Evolutionary conservation across 1,284 basidiomycete species (phyloP).

Genomic region (Leccinum subrobustum): DNA sequence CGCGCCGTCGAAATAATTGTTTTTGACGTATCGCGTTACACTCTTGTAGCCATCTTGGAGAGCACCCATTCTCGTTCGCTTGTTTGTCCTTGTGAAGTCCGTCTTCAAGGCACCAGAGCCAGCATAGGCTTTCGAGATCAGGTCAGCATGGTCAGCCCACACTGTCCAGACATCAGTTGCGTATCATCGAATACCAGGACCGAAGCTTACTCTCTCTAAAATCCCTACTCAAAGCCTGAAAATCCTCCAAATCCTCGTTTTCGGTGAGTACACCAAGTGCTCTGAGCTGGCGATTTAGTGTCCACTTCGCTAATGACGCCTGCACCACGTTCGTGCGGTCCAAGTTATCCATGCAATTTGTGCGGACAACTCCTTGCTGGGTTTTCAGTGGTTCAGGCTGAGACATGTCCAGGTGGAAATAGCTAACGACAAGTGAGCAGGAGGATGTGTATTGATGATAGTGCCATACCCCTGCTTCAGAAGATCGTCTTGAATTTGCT

Average conservation of each 20-base stretch:
- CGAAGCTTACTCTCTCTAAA: slow-evolving; percentile 80
- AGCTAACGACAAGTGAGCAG: slow-evolving; percentile 43
- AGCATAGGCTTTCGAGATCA: slow-evolving; percentile 88
- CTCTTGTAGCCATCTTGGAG: slow-evolving; percentile 91
- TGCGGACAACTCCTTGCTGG: slow-evolving; percentile 72
- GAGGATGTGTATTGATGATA: not conserved
- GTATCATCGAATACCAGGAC: slow-evolving; percentile 1
- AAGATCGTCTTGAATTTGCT: slow-evolving; percentile 75
- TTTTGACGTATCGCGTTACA: slow-evolving; percentile 86
- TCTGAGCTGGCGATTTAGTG: slow-evolving; percentile 78
- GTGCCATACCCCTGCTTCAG: slow-evolving; percentile 63
- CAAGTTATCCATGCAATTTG: slow-evolving; percentile 95
- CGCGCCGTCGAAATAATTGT: slow-evolving; percentile 97
- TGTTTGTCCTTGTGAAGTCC: slow-evolving; percentile 94
- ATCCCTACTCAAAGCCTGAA: slow-evolving; percentile 75
- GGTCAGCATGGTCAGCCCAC: slow-evolving; percentile 98
- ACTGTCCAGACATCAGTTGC: slow-evolving; percentile 49
- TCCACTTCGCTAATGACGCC: slow-evolving; percentile 83
- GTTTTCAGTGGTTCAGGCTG: slow-evolving; percentile 47
- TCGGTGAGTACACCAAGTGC: slow-evolving; percentile 68
- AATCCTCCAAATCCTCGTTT: slow-evolving; percentile 74
- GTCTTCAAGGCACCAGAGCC: slow-evolving; percentile 97
- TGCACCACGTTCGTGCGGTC: slow-evolving; percentile 98
- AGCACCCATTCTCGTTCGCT: slow-evolving; percentile 77
- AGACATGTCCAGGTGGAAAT: slow-evolving; percentile 65